These are phyloP conservation scores for Acorus calamus DNA, from an alignment of 106 monocot species.

Conservation along the genomic window DNA sequence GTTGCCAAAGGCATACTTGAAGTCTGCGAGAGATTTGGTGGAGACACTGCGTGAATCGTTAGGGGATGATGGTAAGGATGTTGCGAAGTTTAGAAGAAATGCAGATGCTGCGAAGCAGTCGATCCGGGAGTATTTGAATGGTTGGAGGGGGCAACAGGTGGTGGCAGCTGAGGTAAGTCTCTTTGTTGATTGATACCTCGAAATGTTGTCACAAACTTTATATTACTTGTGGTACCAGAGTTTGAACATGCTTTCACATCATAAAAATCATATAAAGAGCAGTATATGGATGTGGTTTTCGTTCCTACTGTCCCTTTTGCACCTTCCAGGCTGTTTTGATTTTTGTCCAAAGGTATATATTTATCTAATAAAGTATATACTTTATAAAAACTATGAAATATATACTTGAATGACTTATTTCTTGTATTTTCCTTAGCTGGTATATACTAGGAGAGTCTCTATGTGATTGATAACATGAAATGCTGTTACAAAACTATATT, in stretches of 20 bases:
- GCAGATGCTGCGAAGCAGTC: conserved; percentile 96
- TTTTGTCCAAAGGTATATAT: no score
- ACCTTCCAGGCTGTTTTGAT: no score
- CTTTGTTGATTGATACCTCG: not conserved
- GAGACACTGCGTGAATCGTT: conserved; percentile 78
- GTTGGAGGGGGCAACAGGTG: conserved; percentile 66
- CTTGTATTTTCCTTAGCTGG: no score
- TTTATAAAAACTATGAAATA: no score
- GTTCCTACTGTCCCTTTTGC: no score
- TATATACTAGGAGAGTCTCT: no score
- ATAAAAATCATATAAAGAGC: not conserved
- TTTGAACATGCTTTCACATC: not conserved
- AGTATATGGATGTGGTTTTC: no score
- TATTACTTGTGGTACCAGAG: not conserved
- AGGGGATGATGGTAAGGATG: conserved; percentile 58
- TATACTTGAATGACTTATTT: no score
- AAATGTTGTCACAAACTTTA: no score
- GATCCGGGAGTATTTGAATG: conserved; percentile 66
- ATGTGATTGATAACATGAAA: no score
- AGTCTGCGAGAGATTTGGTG: conserved; percentile 79
- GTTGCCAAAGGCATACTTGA: conserved; percentile 81
- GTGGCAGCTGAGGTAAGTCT: conserved; percentile 58
- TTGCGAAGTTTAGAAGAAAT: conserved; percentile 67
- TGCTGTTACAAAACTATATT: no score
- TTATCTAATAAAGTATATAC: no score